These are phyloP conservation scores for Talaromyces sp. DNA, from an alignment of 2,329 filamentous ascomycete species.

Conservation along the genomic window DNA sequence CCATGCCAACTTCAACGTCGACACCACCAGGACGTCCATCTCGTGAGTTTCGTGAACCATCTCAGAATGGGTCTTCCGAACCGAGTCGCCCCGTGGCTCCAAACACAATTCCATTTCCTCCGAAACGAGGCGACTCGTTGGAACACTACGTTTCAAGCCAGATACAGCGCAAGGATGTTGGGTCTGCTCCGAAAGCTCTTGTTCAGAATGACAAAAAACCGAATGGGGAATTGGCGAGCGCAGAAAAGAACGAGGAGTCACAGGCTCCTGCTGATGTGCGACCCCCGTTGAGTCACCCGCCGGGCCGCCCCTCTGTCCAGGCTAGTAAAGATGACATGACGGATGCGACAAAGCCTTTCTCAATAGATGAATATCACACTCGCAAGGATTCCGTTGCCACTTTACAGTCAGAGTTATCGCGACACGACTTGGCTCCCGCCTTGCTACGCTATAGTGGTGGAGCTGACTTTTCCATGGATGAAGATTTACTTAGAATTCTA, in stretches of 20 bases:
- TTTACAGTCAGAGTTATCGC: slow-evolving; percentile 28
- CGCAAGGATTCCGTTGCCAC: slow-evolving; percentile 47
- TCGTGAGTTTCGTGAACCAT: slow-evolving; percentile 50
- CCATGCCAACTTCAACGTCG: slow-evolving; percentile 22
- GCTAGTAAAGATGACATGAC: slow-evolving; percentile 43
- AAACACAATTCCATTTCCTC: slow-evolving; percentile 31
- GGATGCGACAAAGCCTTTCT: background rate
- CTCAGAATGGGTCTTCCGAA: slow-evolving; percentile 47
- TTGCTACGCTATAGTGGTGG: slow-evolving; percentile 69
- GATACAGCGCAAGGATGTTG: slow-evolving; percentile 61
- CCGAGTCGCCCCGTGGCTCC: slow-evolving; percentile 28
- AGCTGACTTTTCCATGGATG: slow-evolving; percentile 87
- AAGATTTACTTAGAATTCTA: slow-evolving; percentile 87
- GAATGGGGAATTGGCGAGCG: background rate
- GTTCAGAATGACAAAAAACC: background rate
- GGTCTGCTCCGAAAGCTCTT: slow-evolving; percentile 10
- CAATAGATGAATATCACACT: slow-evolving; percentile 18
- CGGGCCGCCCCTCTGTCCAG: background rate
- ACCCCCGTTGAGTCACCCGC: background rate
- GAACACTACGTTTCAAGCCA: slow-evolving; percentile 43
- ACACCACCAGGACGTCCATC: slow-evolving; percentile 45
- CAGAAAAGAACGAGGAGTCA: slow-evolving; percentile 1
- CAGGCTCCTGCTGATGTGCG: slow-evolving; percentile 3
- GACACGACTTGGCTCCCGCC: slow-evolving; percentile 52
- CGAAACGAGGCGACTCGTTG: slow-evolving; percentile 57